Conservation (phyloP, 306 rosid species). For the Casuarina equisetifolia region DNA sequence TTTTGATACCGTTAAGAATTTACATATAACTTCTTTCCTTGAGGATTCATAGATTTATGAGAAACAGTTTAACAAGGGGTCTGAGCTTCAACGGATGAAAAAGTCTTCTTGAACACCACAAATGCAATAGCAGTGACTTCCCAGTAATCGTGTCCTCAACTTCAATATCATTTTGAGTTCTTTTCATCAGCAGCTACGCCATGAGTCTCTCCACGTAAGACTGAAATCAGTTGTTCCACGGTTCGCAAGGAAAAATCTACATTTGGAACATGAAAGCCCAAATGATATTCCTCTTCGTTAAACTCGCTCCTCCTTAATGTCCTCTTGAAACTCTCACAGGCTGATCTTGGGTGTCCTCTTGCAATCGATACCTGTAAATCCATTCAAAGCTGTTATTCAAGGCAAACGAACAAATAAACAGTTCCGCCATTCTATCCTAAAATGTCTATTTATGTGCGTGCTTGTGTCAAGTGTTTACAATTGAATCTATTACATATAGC, state of each 20-base stretch:
- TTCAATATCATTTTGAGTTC: background rate
- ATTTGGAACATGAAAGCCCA: constrained; percentile 72
- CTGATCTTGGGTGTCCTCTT: constrained; percentile 66
- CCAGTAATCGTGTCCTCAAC: background rate
- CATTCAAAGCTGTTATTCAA: background rate
- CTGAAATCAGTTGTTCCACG: constrained; percentile 54
- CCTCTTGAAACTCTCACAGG: constrained; percentile 48
- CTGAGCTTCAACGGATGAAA: background rate
- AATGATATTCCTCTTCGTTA: constrained; percentile 46
- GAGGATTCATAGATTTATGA: no score
- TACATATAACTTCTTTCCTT: no score
- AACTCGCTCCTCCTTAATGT: constrained; percentile 53
- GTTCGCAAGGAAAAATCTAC: constrained; percentile 37
- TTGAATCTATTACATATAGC: no score
- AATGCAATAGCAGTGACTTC: background rate
- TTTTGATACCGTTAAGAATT: no score
- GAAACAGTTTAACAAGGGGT: no score
- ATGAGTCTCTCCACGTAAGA: constrained; percentile 26
- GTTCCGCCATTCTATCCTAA: no score
- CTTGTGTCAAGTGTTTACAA: no score
- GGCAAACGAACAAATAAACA: background rate
- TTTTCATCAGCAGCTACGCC: constrained; percentile 13
- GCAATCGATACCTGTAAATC: constrained; percentile 65
- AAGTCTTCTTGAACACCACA: background rate
- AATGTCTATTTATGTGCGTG: no score